phyloP scores from a whole-genome alignment of 176 grass and related monocot genomes.

The Olyra latifolia region DNA sequence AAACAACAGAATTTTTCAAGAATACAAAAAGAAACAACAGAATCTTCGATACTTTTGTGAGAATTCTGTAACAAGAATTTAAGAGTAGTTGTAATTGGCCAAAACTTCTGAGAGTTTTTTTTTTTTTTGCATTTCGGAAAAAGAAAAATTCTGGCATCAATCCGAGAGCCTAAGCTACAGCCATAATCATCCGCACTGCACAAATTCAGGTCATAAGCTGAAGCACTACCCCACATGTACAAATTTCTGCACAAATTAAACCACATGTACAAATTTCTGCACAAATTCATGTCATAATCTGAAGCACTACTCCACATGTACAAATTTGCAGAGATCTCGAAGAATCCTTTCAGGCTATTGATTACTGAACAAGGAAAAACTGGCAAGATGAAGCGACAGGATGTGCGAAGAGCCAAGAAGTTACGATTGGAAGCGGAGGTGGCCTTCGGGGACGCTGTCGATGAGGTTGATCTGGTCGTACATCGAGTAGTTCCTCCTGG shows the following conservation, averaged over 20 bases:
- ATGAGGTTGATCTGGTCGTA: constrained; percentile 99
- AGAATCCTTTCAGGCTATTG: background rate
- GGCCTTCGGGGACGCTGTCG: constrained; percentile 77
- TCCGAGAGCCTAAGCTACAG: too few species aligned
- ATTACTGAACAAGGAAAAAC: background rate
- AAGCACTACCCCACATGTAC: too few species aligned
- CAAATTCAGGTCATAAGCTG: too few species aligned
- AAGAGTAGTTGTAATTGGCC: background rate
- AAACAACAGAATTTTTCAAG: background rate
- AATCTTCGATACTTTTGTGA: background rate
- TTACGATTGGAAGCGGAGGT: constrained; percentile 87
- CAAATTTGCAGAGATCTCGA: background rate
- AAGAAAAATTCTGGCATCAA: background rate
- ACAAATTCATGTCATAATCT: background rate
- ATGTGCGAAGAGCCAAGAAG: background rate
- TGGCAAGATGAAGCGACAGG: background rate
- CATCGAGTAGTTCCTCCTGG: constrained; percentile 87
- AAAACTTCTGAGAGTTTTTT: background rate
- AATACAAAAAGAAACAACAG: background rate
- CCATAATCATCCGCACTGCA: too few species aligned
- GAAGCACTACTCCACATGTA: background rate
- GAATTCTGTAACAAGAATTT: background rate
- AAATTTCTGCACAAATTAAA: too few species aligned
- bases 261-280: too few species aligned
- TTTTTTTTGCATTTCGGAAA: background rate